phyloP scores from a whole-genome alignment of 257 asterid species.

The Solanum lycopersicoides region DNA sequence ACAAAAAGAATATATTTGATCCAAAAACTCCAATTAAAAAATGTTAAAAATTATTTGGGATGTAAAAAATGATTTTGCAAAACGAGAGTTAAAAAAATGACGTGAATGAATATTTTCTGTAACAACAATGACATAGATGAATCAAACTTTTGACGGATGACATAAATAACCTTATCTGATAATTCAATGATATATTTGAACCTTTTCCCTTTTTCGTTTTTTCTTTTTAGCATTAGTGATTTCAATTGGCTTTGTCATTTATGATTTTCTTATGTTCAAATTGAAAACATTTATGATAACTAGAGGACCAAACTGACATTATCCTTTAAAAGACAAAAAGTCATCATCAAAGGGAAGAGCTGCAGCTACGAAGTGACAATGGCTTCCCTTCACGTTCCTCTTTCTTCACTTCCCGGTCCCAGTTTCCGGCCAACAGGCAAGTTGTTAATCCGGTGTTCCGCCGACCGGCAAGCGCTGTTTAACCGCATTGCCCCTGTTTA shows the following conservation, averaged over 20 bases:
- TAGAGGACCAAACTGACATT: background rate
- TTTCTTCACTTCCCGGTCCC: background rate
- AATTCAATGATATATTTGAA: too few species aligned
- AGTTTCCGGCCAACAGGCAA: constrained; percentile 10
- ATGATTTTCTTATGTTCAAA: background rate
- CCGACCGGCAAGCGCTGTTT: constrained; percentile 63
- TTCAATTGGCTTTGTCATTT: background rate
- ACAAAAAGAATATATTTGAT: too few species aligned
- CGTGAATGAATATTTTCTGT: too few species aligned
- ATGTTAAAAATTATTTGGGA: too few species aligned
- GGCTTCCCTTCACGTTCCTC: constrained; percentile 7
- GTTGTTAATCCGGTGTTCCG: constrained; percentile 22
- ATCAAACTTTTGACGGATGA: too few species aligned
- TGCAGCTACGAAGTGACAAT: background rate
- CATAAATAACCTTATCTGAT: too few species aligned
- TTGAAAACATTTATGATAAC: background rate
- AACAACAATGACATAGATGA: too few species aligned
- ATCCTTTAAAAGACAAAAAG: background rate
- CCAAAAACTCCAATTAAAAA: too few species aligned
- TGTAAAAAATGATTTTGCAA: too few species aligned
- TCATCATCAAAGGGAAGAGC: background rate
- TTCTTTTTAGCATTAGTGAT: too few species aligned
- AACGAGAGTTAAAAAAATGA: too few species aligned
- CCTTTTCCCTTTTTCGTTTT: too few species aligned
- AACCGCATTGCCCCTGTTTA: constrained; percentile 81